A percentile compares a stretch with the other conserved stretches of the same genome.
Evolutionary conservation across 2,329 filamentous ascomycete species (phyloP).

Genomic region (Chaetomiaceae sp.): DNA sequence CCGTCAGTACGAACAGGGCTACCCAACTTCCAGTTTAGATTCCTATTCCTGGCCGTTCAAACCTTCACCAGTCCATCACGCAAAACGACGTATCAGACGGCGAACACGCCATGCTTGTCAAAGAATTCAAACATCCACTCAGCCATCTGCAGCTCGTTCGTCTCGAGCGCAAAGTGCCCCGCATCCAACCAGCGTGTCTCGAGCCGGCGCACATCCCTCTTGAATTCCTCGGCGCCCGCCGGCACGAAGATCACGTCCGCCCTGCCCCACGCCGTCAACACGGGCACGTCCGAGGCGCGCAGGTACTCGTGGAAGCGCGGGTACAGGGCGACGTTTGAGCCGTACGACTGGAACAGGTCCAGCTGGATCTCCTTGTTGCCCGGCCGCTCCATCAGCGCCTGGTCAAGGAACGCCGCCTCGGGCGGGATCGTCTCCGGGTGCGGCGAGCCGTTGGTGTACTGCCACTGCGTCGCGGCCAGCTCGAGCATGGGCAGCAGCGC

Average conservation of each 20-base stretch:
- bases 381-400: conserved; percentile 42
- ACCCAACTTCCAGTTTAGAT: no score
- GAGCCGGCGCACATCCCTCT: conserved; percentile 41
- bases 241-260: conserved; percentile 47
- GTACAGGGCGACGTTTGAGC: conserved; percentile 48
- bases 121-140: conserved; percentile 27
- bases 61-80: no score
- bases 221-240: conserved; percentile 48
- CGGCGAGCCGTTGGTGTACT: conserved; percentile 38
- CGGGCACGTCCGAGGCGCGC: conserved; percentile 41
- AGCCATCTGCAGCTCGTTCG: conserved; percentile 28
- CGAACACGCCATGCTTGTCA: conserved; percentile 9
- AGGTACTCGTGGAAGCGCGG: conserved; percentile 51
- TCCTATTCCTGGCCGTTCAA: no score
- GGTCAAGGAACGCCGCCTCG: conserved; percentile 45
- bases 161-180: conserved; percentile 49
- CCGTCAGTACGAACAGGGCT: no score
- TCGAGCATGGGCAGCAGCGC: conserved; percentile 33
- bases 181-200: conserved; percentile 47
- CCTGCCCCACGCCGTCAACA: conserved; percentile 54
- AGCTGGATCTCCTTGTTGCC: conserved; percentile 49
- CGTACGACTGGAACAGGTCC: conserved; percentile 52
- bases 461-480: conserved; percentile 35
- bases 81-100: no score
- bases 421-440: conserved; percentile 34